phyloP scores from a whole-genome alignment of 768 basidiomycete species.

The Suillus bovinus region DNA sequence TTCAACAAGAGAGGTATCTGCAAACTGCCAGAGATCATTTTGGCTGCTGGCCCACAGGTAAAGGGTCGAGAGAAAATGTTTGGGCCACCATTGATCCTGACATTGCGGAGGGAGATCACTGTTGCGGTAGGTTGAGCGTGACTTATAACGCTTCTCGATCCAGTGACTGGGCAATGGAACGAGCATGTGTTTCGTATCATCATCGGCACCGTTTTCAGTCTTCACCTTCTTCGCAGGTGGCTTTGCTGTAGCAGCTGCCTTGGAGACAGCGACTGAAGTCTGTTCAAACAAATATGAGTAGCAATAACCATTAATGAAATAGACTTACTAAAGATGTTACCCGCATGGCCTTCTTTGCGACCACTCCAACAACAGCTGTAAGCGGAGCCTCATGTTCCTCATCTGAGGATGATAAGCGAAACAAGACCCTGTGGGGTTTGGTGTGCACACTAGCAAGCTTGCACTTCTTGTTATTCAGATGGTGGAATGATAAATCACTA shows the following conservation, averaged over 20 bases:
- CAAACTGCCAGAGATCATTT: background rate
- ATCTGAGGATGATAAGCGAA: background rate
- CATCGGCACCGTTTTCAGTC: background rate
- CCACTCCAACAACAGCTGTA: background rate
- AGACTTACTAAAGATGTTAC: background rate
- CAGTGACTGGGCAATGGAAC: background rate
- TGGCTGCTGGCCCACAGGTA: background rate
- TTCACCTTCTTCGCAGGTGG: background rate
- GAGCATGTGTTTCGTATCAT: background rate
- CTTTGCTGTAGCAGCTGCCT: background rate
- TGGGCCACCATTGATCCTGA: background rate
- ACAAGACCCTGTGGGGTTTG: background rate
- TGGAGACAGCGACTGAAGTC: background rate
- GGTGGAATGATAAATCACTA: background rate
- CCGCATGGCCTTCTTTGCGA: background rate
- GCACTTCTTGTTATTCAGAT: background rate
- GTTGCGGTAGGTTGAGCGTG: background rate
- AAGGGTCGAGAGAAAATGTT: background rate
- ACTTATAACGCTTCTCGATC: background rate
- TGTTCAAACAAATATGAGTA: background rate
- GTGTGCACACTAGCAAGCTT: too few relatives aligned
- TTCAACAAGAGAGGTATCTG: background rate
- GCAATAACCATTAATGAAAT: background rate
- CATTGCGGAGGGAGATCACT: background rate
- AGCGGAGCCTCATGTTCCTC: background rate